Conservation (phyloP, 768 basidiomycete genomes). For the Russula sp. region DNA sequence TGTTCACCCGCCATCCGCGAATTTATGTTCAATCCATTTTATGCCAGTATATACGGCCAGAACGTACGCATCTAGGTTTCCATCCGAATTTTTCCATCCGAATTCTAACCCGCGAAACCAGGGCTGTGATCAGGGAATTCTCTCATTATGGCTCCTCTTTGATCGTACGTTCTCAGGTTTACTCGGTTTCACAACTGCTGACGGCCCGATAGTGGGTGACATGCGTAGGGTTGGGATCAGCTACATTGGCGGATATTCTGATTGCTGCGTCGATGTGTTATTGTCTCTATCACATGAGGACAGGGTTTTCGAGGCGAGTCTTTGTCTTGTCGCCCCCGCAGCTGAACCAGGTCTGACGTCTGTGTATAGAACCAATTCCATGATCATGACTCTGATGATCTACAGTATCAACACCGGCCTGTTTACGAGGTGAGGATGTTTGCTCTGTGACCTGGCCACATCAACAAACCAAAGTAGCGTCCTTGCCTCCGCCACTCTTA, state of each 20-base stretch:
- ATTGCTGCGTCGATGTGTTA: slow-evolving; percentile 44
- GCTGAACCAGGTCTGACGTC: background rate
- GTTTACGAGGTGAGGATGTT: slow-evolving; percentile 22
- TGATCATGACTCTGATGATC: slow-evolving; percentile 24
- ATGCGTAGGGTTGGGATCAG: slow-evolving; percentile 37
- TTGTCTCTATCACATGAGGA: slow-evolving; percentile 40
- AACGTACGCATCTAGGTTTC: slow-evolving; percentile 29
- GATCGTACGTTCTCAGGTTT: slow-evolving; percentile 24
- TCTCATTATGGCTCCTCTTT: slow-evolving; percentile 28
- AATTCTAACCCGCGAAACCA: slow-evolving; percentile 12
- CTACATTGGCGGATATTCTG: slow-evolving; percentile 42
- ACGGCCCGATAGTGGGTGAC: slow-evolving; percentile 38
- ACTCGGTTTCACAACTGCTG: background rate
- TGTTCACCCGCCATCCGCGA: background rate
- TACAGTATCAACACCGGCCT: slow-evolving; percentile 26
- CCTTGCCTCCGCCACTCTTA: slow-evolving; percentile 17
- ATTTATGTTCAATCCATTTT: background rate
- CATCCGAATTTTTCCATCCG: background rate
- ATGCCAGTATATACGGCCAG: slow-evolving; percentile 39
- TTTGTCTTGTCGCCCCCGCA: background rate
- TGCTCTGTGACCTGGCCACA: background rate
- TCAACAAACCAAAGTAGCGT: slow-evolving; percentile 9
- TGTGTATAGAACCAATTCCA: slow-evolving; percentile 24
- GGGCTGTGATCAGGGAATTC: slow-evolving; percentile 28
- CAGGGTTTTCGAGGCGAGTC: slow-evolving; percentile 38